These are phyloP conservation scores for Apiotrichum mycotoxinovorans DNA, from an alignment of 1,284 basidiomycete species.

Conservation along the genomic window DNA sequence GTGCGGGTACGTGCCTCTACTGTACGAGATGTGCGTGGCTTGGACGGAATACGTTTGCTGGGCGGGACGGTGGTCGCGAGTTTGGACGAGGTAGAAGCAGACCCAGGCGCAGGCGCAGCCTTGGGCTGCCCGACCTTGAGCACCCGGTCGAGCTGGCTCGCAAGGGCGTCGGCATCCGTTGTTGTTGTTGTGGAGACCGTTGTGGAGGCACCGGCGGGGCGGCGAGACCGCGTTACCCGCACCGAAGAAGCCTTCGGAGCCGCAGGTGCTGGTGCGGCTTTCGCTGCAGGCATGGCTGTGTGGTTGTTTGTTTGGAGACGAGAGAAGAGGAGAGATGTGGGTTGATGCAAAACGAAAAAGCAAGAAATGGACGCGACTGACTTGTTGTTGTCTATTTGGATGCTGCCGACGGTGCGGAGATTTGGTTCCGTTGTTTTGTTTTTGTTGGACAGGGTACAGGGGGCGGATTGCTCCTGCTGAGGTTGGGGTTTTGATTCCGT, in stretches of 20 bases:
- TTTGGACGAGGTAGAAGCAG: not conserved
- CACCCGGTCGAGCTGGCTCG: conserved; percentile 30
- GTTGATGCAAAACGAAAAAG: not conserved
- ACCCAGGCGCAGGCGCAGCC: not conserved
- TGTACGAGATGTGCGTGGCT: not conserved
- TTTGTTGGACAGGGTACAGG: no score
- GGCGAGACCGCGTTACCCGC: not conserved
- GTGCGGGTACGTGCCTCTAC: not conserved
- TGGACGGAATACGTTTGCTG: not conserved
- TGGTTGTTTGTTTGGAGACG: not conserved
- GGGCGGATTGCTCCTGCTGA: no score
- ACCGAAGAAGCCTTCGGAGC: not conserved
- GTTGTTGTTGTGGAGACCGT: not conserved
- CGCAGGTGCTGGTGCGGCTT: not conserved
- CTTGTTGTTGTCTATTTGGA: not conserved
- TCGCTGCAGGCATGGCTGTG: conserved; percentile 6
- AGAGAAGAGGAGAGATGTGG: not conserved
- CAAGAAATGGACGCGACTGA: not conserved
- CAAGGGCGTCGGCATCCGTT: conserved; percentile 23
- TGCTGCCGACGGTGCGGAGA: no score
- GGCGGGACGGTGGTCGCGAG: not conserved
- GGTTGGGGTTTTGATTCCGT: not conserved
- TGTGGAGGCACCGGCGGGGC: not conserved
- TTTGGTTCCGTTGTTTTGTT: no score
- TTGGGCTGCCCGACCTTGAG: conserved; percentile 24